These are phyloP conservation scores for Apiosordaria backusii DNA, from an alignment of 495 filamentous ascomycete species.

Conservation along the genomic window DNA sequence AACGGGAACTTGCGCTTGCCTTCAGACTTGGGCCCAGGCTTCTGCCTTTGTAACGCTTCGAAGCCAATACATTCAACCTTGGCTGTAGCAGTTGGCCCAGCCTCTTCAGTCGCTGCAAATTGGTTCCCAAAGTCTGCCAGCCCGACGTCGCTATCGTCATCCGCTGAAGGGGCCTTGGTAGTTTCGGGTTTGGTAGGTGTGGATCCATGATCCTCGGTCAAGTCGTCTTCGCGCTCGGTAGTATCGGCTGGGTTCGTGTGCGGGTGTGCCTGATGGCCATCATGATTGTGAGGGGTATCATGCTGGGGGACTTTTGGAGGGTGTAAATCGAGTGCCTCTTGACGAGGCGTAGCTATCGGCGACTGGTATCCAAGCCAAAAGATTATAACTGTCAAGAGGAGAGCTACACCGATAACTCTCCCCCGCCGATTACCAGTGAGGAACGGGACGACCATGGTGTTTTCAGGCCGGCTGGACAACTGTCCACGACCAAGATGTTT, in stretches of 20 bases:
- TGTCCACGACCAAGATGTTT: neutral
- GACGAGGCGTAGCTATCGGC: neutral
- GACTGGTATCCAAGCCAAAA: constrained; percentile 22
- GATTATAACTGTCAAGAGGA: constrained; percentile 18
- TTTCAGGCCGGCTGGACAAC: neutral
- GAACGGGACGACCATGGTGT: constrained; percentile 17
- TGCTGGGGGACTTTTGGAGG: neutral
- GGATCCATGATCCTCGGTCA: neutral
- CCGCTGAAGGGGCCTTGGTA: neutral
- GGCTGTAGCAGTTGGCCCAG: neutral
- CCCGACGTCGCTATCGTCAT: neutral
- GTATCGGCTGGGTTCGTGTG: neutral
- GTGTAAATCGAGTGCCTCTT: constrained; percentile 12
- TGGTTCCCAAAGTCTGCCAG: neutral
- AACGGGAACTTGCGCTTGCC: constrained; percentile 50
- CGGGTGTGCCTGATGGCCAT: neutral
- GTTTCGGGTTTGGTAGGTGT: neutral
- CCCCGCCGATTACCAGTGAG: constrained; percentile 18
- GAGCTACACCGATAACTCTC: constrained; percentile 16
- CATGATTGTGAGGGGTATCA: neutral
- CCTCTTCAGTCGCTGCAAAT: neutral
- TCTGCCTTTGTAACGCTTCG: constrained; percentile 20
- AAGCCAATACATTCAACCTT: constrained; percentile 19
- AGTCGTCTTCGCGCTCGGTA: neutral
- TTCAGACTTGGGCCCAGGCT: constrained; percentile 37